A percentile compares a stretch with the other conserved stretches of the same genome.
These are phyloP conservation scores for Periconia sp. DNA, from an alignment of 2,329 filamentous ascomycete genomes.

Conservation along the genomic window DNA sequence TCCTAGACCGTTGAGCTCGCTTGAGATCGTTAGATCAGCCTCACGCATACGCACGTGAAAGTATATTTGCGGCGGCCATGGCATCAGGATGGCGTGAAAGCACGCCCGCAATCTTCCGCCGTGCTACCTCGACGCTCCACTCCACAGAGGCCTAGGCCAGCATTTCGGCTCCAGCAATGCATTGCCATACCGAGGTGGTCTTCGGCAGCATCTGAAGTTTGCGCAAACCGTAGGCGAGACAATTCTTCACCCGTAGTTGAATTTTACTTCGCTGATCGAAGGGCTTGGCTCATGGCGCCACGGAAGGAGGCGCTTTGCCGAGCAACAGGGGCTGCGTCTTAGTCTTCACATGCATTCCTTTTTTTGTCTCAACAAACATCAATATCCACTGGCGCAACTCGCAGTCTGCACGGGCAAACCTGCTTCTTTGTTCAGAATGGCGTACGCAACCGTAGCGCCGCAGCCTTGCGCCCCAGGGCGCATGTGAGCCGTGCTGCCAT, in stretches of 20 bases:
- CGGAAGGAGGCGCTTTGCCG: neutral
- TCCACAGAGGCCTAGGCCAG: slow-evolving; percentile 1
- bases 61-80: neutral
- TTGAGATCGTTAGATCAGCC: slow-evolving; percentile 10
- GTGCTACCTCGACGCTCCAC: neutral
- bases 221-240: neutral
- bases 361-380: slow-evolving; percentile 2
- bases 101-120: neutral
- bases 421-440: neutral
- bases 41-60: slow-evolving; percentile 14
- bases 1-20: slow-evolving; percentile 19
- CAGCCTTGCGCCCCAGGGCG: neutral
- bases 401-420: neutral
- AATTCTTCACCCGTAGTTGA: neutral
- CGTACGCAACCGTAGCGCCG: neutral
- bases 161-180: neutral
- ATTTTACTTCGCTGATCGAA: no score
- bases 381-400: neutral
- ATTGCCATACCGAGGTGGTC: slow-evolving; percentile 15
- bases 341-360: slow-evolving; percentile 3
- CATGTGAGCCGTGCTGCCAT: neutral
- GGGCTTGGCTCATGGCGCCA: neutral
- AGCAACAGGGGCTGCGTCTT: neutral
- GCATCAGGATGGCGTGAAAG: slow-evolving; percentile 4
- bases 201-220: slow-evolving; percentile 19